These are phyloP conservation scores for Paecilomyces dactylethromorphus DNA, from an alignment of 2,329 filamentous ascomycete genomes.

Conservation along the genomic window DNA sequence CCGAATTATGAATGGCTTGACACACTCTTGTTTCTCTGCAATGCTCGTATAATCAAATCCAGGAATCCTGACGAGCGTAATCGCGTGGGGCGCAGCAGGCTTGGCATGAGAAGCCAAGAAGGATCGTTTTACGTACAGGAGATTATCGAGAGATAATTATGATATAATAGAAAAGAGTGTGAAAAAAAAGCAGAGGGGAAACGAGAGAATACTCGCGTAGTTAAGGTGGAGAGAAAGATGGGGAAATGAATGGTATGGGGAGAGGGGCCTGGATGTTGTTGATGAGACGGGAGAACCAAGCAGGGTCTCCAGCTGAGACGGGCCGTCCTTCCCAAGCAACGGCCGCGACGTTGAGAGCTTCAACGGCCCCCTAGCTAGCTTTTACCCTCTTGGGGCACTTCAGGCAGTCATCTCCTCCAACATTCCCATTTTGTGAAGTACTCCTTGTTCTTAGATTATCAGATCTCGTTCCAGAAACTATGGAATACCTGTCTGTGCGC, in stretches of 20 bases:
- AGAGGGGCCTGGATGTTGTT: neutral
- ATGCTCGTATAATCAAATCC: neutral
- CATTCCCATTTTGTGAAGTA: neutral
- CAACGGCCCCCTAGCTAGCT: neutral
- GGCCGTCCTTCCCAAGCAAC: neutral
- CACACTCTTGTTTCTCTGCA: neutral
- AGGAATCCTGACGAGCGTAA: neutral
- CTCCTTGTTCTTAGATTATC: neutral
- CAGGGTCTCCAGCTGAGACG: neutral
- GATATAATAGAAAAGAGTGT: neutral
- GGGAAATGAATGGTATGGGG: neutral
- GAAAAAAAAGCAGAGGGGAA: neutral
- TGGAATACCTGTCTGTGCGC: neutral
- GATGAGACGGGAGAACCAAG: neutral
- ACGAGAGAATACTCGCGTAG: neutral
- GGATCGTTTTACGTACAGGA: neutral
- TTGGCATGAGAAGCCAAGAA: constrained; percentile 3
- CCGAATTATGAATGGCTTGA: neutral
- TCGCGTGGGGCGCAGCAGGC: constrained; percentile 9
- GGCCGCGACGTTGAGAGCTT: neutral
- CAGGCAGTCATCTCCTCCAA: neutral
- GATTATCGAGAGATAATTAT: neutral
- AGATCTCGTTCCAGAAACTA: neutral
- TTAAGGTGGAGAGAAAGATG: neutral
- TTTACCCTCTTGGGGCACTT: neutral